A percentile compares a stretch with the other conserved stretches of the same genome.
Evolutionary conservation across 176 grass and related monocot genomes (phyloP).

Genomic region (Oryza rufipogon): DNA sequence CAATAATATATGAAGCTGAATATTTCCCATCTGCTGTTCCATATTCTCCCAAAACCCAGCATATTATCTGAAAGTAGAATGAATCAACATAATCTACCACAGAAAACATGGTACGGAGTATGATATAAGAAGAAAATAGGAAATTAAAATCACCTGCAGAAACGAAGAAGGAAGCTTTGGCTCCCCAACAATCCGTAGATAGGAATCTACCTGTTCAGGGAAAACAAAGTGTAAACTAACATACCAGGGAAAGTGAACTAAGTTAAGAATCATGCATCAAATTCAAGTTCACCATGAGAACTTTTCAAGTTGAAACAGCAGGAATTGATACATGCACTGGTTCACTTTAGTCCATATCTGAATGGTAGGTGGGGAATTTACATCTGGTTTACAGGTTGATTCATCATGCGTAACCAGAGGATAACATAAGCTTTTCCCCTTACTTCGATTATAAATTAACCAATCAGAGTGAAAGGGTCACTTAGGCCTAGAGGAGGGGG

Average conservation of each 20-base stretch:
- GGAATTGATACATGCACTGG: constrained; percentile 6
- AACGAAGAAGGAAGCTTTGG: constrained; percentile 99
- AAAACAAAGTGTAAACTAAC: constrained; percentile 7
- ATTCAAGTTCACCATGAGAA: constrained; percentile 5
- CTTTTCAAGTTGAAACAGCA: background rate
- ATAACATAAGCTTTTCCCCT: background rate
- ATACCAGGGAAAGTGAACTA: background rate
- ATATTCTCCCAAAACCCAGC: constrained; percentile 99
- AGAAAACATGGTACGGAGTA: background rate
- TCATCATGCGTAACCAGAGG: background rate
- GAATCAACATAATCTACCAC: constrained; percentile 29
- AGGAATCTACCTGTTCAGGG: constrained; percentile 86
- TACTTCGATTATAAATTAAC: constrained; percentile 14
- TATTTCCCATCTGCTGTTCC: constrained; percentile 90
- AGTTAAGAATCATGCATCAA: constrained; percentile 25
- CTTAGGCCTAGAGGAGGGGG: too few relatives aligned
- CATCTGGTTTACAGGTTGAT: background rate
- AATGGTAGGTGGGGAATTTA: background rate
- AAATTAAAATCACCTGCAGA: constrained; percentile 72
- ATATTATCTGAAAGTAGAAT: constrained; percentile 74
- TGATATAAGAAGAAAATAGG: constrained; percentile 27
- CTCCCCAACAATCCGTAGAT: constrained; percentile 89
- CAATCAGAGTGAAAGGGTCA: too few relatives aligned
- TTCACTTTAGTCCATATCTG: background rate
- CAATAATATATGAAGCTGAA: constrained; percentile 90